Conservation (phyloP, 768 basidiomycete species). For the Agaricus subrufescens region DNA sequence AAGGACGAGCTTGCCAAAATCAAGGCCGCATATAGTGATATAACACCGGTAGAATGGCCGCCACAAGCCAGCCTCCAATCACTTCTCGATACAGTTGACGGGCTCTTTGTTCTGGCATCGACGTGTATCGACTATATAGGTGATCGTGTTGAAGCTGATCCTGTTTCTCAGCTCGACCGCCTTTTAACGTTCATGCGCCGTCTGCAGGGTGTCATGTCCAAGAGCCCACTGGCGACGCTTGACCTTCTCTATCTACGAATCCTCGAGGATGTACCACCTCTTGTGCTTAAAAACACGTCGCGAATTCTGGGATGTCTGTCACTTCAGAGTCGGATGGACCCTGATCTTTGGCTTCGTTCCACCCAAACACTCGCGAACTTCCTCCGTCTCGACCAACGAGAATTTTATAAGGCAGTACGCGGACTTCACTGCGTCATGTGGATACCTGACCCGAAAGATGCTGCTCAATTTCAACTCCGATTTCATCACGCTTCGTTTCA, state of each 20-base stretch:
- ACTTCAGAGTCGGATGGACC: too few relatives aligned
- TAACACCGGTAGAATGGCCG: background rate
- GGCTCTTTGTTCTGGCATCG: background rate
- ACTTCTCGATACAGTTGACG: background rate
- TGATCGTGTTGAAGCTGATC: background rate
- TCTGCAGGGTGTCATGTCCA: background rate
- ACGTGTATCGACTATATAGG: background rate
- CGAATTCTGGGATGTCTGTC: background rate
- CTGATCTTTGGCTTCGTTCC: background rate
- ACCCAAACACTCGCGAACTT: background rate
- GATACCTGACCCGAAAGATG: background rate
- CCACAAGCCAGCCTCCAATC: background rate
- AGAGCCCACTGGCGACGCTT: background rate
- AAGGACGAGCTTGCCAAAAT: background rate
- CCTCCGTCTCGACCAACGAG: background rate
- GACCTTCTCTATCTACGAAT: background rate
- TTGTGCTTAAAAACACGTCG: background rate
- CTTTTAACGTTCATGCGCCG: background rate
- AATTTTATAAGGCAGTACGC: background rate
- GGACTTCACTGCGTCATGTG: background rate
- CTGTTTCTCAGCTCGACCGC: background rate
- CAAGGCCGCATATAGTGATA: background rate
- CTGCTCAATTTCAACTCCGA: background rate
- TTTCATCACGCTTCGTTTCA: slow-evolving; percentile 2
- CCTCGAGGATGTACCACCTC: background rate